Percentiles rank a stretch among this genome's conserved stretches.
Evolutionary conservation across 148 eudicot species (phyloP).

Genomic region (Linanthus parryae): DNA sequence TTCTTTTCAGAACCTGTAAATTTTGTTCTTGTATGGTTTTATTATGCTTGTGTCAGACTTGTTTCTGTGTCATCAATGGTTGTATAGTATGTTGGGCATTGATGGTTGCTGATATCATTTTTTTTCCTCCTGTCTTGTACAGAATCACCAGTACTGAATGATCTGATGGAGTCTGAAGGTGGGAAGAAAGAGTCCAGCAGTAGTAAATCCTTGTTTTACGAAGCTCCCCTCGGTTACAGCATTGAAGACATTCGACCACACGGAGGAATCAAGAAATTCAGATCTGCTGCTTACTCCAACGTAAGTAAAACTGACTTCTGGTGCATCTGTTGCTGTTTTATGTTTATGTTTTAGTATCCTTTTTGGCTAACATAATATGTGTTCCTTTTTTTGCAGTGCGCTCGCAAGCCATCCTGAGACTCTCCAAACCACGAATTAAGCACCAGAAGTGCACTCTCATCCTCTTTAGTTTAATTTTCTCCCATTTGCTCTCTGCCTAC

Average conservation of each 20-base stretch:
- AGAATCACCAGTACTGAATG: conserved; percentile 61
- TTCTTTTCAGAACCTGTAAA: too few relatives aligned
- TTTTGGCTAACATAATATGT: background rate
- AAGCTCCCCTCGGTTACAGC: conserved; percentile 89
- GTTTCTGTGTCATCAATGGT: too few relatives aligned
- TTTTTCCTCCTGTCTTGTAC: too few relatives aligned
- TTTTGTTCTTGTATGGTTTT: too few relatives aligned
- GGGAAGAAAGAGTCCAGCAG: conserved; percentile 77
- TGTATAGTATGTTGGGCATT: too few relatives aligned
- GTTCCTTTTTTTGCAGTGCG: conserved; percentile 38
- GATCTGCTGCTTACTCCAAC: conserved; percentile 94
- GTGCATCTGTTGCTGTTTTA: too few relatives aligned
- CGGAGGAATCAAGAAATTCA: conserved; percentile 88
- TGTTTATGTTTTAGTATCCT: background rate
- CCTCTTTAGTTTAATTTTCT: too few relatives aligned
- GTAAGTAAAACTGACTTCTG: conserved; percentile 22
- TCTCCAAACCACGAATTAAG: background rate
- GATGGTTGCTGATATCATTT: too few relatives aligned
- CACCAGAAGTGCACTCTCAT: conserved; percentile 15
- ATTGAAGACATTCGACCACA: conserved; percentile 89
- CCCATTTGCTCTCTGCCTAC: conserved; percentile 9
- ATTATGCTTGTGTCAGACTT: too few relatives aligned
- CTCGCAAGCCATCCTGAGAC: conserved; percentile 65
- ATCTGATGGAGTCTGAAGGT: conserved; percentile 69
- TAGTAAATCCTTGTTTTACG: conserved; percentile 60